Base-by-base conservation (phyloP, 768 basidiomycete genomes). In the Chalciporus chontae region DNA sequence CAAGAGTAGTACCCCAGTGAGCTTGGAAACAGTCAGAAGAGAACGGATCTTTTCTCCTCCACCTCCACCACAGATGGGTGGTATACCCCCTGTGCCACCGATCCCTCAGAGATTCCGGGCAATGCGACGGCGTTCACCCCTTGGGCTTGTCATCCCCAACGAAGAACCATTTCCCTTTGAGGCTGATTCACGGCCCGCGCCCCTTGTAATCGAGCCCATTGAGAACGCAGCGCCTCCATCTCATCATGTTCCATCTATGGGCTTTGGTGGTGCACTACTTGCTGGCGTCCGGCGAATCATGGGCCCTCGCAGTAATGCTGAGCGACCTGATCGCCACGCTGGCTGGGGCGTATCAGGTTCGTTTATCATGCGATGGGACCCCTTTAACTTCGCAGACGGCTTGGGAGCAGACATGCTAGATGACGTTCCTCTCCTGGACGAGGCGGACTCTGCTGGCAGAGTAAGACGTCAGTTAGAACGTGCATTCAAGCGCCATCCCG, bases 221-320 rank as follows among this genome's bases (percentile, higher is more conserved):
- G 60, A 61, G 1, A 63, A 69, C 5, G 71, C 75, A 21, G 76
- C 77, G 3, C 66, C 72, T 21, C 76, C 77, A 4, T 82, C 82
- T 39, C 81, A 81, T 52, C 75, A 77, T 48, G 67, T 74, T 3
- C 86, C 86, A 17, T 53, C 71, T 7, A 79, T 87, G 74, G 82
- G 81, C 13, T 64, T 87, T 19, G 85, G 85, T 8, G 85, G 85
- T 18, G 85, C 80, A 3, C 56, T 86, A 4, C 67, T 85, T 6
- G 72, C 83, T 9, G 59, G 70, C 15, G 67, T 68, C 37, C 63
- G 69, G 11, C 70, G 64, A 39, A 51, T 66, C 31, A 54, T 65
- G 7, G 47, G 32, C 19, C 54, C 54, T 36, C 57, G 43, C 19
- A 32, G 57, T 26, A 27, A 48, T 9, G 10, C 43, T 15, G 58